Evolutionary conservation across 768 basidiomycete species (phyloP).

Genomic region (Naganishia vishniacii): DNA sequence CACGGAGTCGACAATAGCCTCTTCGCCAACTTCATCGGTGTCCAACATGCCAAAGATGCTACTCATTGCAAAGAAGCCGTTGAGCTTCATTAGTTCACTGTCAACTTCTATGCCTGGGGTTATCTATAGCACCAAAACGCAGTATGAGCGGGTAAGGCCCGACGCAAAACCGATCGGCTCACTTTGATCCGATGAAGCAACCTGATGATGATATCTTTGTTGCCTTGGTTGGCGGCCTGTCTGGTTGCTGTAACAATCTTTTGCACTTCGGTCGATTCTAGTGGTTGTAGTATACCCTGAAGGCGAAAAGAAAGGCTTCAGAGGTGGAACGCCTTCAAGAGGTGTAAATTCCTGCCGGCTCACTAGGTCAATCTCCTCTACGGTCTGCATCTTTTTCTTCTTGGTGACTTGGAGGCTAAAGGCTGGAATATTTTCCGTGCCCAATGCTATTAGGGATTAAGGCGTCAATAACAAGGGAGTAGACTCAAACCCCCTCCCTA

Average conservation of each 20-base stretch:
- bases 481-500: conserved; percentile 1
- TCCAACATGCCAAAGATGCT: conserved; percentile 58
- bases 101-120: conserved; percentile 74
- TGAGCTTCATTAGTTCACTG: conserved; percentile 77
- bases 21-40: conserved; percentile 66
- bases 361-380: not conserved
- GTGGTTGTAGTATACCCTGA: conserved; percentile 70
- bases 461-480: not conserved
- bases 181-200: conserved; percentile 81
- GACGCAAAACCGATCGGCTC: conserved; percentile 1
- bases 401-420: not conserved
- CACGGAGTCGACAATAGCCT: conserved; percentile 67
- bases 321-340: too few relatives aligned
- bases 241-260: conserved; percentile 87
- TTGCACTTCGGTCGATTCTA: conserved; percentile 72
- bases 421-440: not conserved
- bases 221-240: conserved; percentile 61
- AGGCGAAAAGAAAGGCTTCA: not conserved
- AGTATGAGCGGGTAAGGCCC: not conserved
- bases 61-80: conserved; percentile 87
- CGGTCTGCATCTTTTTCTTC: not conserved
- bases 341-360: too few relatives aligned
- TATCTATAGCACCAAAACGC: conserved; percentile 55
- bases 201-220: conserved; percentile 72
- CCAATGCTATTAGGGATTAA: not conserved